Evolutionary conservation across 306 rosid species (phyloP), one percentile per base, ranked within the genome.

Genomic region (Acmispon strigosus): DNA sequence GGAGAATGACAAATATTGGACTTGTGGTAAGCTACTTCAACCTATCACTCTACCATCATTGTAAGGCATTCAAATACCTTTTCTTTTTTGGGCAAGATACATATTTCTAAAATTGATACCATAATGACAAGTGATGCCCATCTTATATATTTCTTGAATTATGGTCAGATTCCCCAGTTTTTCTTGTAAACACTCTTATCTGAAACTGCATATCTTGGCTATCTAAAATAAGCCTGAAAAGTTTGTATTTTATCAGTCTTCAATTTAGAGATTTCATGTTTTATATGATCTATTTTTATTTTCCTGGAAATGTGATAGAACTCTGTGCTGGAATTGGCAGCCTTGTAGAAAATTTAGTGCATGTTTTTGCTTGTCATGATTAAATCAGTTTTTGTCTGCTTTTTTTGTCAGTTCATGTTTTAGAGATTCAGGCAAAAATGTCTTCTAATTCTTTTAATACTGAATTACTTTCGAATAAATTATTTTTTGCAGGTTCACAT

Each of bases 1-100:
- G 73, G 69, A 76, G 66, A 73, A 76, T 50, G 76, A 56, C 69
- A 22, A 10, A 15, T 60, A 56, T 8, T 91, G 78, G 82, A 62
- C 17, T 52, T 91, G 96, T 74, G 55, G 97, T 91, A 88, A 86
- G 97, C 52, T 73, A 56, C 79, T 72, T 67, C 65, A n/a, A 9
- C 10, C 14, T 53, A 45, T 71, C 71, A 65, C 65, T 70, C 14
- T 62, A 62, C 61, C 60, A n/a, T 52, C 51, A 49, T 63, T 43
- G 16, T 16, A 69, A 39, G 36, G 16, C 73, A 64, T 65, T 64
- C 34, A 77, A 54, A 52, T 67, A 43, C 29, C 67, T 17, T 45
- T 20, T 36, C 36, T 50, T 51, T 29, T 48, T 44, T 17, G 18
- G 43, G 75, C 18, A 22, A 24, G 9, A 7, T 32, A 17, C 24